Evolutionary conservation across 805 yeast species (phyloP).

Genomic region (Pichia scutulata): DNA sequence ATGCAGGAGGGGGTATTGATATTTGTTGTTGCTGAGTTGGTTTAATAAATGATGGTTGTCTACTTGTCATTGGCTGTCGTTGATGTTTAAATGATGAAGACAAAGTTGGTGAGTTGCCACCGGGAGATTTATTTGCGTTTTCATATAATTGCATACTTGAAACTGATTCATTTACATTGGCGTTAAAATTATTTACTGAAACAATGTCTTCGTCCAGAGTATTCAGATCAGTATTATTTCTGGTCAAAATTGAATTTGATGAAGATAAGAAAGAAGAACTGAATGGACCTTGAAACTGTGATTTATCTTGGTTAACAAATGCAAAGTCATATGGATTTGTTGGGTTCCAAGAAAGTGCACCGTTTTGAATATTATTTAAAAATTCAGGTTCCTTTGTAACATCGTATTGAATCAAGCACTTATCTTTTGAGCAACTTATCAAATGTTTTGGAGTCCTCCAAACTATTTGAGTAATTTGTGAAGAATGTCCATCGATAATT

Average conservation of each 20-base stretch:
- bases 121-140: not conserved
- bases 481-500: slow-evolving; percentile 41
- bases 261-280: not conserved
- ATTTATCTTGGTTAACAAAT: slow-evolving; percentile 43
- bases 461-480: slow-evolving; percentile 48
- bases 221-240: slow-evolving; percentile 10
- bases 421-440: slow-evolving; percentile 47
- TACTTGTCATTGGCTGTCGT: slow-evolving; percentile 14
- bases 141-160: slow-evolving; percentile 6
- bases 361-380: slow-evolving; percentile 43
- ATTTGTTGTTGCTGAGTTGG: slow-evolving; percentile 1
- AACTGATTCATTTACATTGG: not conserved
- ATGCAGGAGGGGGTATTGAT: slow-evolving; percentile 19
- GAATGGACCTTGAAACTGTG: slow-evolving; percentile 30
- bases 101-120: slow-evolving; percentile 4
- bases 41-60: slow-evolving; percentile 15
- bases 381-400: slow-evolving; percentile 34
- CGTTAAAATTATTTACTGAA: not conserved
- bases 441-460: slow-evolving; percentile 42
- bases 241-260: not conserved
- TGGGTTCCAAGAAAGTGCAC: slow-evolving; percentile 52
- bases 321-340: slow-evolving; percentile 38
- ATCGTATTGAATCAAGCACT: slow-evolving; percentile 40
- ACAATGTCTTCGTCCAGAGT: slow-evolving; percentile 1
- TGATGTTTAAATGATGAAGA: slow-evolving; percentile 7